A percentile compares a stretch with the other conserved stretches of the same genome.
phyloP scores from a whole-genome alignment of 2,329 filamentous ascomycete genomes.

The Parafenestella ontariensis region DNA sequence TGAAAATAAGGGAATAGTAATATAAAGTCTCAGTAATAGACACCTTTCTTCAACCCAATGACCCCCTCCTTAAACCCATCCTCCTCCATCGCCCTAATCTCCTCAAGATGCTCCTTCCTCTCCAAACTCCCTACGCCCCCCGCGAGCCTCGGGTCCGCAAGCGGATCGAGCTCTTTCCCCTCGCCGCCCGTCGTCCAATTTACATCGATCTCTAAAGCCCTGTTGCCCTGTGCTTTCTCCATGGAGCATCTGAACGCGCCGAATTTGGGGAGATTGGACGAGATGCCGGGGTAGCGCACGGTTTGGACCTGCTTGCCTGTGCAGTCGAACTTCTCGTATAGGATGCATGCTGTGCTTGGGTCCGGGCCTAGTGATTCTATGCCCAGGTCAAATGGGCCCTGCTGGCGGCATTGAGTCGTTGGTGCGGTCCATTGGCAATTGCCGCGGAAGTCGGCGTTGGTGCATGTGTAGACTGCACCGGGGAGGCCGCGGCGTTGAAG shows the following conservation, averaged over 20 bases:
- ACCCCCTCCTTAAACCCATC: constrained; percentile 37
- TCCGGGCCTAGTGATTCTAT: constrained; percentile 43
- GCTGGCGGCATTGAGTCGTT: constrained; percentile 30
- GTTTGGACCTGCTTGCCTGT: constrained; percentile 23
- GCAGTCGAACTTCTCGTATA: constrained; percentile 34
- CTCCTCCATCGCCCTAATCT: constrained; percentile 33
- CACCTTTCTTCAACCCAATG: constrained; percentile 41
- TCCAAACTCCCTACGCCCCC: constrained; percentile 35
- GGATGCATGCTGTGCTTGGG: constrained; percentile 34
- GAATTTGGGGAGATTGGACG: constrained; percentile 26
- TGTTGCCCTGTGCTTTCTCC: constrained; percentile 12
- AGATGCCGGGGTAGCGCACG: constrained; percentile 36
- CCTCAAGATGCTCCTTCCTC: constrained; percentile 23
- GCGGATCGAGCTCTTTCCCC: constrained; percentile 2
- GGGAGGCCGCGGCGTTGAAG: constrained; percentile 41
- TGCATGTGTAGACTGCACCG: constrained; percentile 45
- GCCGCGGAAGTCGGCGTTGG: constrained; percentile 33
- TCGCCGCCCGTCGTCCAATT: not conserved
- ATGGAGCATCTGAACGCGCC: constrained; percentile 33
- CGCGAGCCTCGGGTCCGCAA: constrained; percentile 24
- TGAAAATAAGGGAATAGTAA: not conserved
- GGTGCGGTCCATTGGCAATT: constrained; percentile 39
- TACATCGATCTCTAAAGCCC: not conserved
- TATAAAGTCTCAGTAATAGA: constrained; percentile 31
- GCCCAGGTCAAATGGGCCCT: constrained; percentile 22